Conservation (phyloP, 2,329 filamentous ascomycete species). For the Aspergillus felis region DNA sequence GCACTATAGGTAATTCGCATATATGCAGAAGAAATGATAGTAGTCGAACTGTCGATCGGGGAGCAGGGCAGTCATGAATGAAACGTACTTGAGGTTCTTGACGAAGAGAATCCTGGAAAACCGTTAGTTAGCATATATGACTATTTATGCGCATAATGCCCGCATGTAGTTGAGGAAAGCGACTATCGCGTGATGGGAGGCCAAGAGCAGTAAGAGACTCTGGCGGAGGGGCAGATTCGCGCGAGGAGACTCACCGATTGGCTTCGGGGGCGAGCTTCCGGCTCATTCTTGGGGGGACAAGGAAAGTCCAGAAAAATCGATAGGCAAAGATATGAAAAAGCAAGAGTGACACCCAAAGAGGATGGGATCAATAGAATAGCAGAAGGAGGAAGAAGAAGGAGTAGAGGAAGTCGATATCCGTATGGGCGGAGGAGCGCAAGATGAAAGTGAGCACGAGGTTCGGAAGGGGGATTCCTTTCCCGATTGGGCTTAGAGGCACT, state of each 20-base stretch:
- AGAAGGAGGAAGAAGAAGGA: constrained; percentile 5
- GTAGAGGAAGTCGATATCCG: constrained; percentile 7
- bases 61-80: constrained; percentile 3
- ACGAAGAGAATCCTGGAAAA: constrained; percentile 89
- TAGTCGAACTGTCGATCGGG: constrained; percentile 2
- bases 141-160: neutral
- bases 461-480: constrained; percentile 18
- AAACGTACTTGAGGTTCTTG: constrained; percentile 90
- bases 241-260: constrained; percentile 69
- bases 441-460: constrained; percentile 27
- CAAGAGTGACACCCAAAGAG: constrained; percentile 23
- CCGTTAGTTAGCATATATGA: constrained; percentile 5
- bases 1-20: neutral
- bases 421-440: constrained; percentile 18
- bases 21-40: neutral
- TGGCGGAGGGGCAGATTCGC: constrained; percentile 25
- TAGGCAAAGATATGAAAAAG: constrained; percentile 9
- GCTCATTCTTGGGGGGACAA: constrained; percentile 37
- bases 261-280: constrained; percentile 96
- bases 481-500: constrained; percentile 16
- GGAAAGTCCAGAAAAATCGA: constrained; percentile 14
- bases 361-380: constrained; percentile 9
- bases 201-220: constrained; percentile 4
- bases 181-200: neutral
- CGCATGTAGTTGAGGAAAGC: neutral